These are phyloP conservation scores for Crepidotus variabilis DNA, from an alignment of 768 basidiomycete genomes.

Conservation along the genomic window DNA sequence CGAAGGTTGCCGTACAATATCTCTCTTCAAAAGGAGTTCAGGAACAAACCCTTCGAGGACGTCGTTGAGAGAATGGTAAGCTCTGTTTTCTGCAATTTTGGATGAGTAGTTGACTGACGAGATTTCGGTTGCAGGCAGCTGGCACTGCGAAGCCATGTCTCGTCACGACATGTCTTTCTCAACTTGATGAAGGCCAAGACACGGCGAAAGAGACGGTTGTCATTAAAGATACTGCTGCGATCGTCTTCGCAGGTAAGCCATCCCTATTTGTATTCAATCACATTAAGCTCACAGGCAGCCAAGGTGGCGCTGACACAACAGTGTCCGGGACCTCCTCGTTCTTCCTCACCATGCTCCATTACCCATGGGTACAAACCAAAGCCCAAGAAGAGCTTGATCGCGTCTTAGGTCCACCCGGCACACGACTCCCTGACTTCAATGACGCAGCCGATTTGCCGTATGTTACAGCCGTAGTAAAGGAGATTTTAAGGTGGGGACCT, in stretches of 20 bases:
- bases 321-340: conserved; percentile 11
- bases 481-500: conserved; percentile 12
- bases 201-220: conserved; percentile 8
- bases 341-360: conserved; percentile 10
- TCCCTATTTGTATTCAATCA: neutral
- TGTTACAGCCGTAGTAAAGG: conserved; percentile 12
- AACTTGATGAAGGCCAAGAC: conserved; percentile 6
- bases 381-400: conserved; percentile 16
- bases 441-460: conserved; percentile 14
- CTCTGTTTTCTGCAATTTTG: neutral
- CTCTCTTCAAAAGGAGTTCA: conserved; percentile 26
- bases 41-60: conserved; percentile 30
- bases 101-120: neutral
- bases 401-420: conserved; percentile 4
- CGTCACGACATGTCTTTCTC: conserved; percentile 11
- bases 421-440: conserved; percentile 11
- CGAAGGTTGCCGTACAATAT: conserved; percentile 33
- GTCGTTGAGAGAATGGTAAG: conserved; percentile 28
- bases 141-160: conserved; percentile 13
- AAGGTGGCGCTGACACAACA: conserved; percentile 15
- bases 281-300: neutral
- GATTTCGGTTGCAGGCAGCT: conserved; percentile 1
- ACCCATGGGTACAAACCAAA: conserved; percentile 8
- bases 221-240: conserved; percentile 15
- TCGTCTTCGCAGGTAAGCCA: conserved; percentile 10